Evolutionary conservation across 163 green algal species (phyloP).

Genomic region (Scenedesmus sp.): DNA sequence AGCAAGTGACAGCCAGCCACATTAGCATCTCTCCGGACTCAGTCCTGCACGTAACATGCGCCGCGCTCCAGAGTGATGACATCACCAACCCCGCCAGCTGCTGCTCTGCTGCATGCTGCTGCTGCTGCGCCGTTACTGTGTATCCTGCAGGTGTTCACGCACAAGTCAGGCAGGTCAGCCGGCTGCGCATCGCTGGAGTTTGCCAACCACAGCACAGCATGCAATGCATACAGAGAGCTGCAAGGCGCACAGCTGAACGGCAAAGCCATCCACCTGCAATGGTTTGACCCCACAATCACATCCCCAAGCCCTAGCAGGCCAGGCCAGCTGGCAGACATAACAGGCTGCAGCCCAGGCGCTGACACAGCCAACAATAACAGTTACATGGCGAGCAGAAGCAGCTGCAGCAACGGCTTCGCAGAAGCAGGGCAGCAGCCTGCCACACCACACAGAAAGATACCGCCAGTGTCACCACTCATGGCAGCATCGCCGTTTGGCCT

Average conservation of each 20-base stretch:
- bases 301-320: background rate
- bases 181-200: conserved; percentile 54
- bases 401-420: background rate
- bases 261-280: conserved; percentile 45
- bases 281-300: conserved; percentile 32
- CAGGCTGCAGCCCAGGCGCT: background rate
- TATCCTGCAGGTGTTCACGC: conserved; percentile 44
- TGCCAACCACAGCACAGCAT: conserved; percentile 27
- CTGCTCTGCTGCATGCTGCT: background rate
- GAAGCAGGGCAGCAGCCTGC: background rate
- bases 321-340: background rate
- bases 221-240: background rate
- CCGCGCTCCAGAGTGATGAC: background rate
- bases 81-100: too few relatives aligned
- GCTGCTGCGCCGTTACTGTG: too few relatives aligned
- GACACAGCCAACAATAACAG: background rate
- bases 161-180: conserved; percentile 50
- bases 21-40: background rate
- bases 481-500: conserved; percentile 7
- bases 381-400: background rate
- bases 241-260: conserved; percentile 42
- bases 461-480: too few relatives aligned
- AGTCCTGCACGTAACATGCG: background rate
- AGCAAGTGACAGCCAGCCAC: background rate
- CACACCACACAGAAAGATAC: background rate